Base-by-base conservation (phyloP, 441 rosid genomes). In the Melastoma candidum region DNA sequence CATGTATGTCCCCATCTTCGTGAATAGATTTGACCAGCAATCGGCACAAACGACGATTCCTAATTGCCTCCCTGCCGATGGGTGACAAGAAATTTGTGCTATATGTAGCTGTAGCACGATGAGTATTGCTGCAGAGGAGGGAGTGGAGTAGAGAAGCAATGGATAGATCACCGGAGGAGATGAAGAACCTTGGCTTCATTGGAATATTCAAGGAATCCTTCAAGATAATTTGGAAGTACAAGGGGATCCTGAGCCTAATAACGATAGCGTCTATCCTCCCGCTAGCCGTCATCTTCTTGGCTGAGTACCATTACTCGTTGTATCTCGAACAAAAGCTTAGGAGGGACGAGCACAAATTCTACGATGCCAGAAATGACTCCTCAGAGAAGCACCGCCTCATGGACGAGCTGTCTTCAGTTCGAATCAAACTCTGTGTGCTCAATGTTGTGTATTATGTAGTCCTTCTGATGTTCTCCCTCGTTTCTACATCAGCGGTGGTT, bases 181-280 rank as follows among this genome's bases (percentile, higher is more conserved):
- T 44, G 54, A 47, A 26, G 26, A 24, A 12, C 13, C 55, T 59
- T 26, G 49, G 63, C 29, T 59, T 59, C 56, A 49, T 59, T 7
- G 63, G 63, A 32, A 44, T 50, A 36, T 32, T 50, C 55, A 59
- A 49, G 48, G 63, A 49, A 49, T 59, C 63, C 63, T 36, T 43
- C 49, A 49, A 49, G 54, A 51, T 59, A 48, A 59, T 49, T 49
- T 49, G 56, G 48, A 49, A 59, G 22, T 17, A 17, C 22, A 17
- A 17, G 22, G 22, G 22, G 22, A 17, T 17, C 22, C 22, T 17
- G 22, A n/a, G 55, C 44, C 63, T 49, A 10, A 59, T 59, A 17
- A 10, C 63, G 12, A 54, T 49, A 1, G 54, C 39, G 43, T 25
- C 50, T 48, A 13, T 59, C 17, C 55, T 59, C 14, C 63, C 63